Base-by-base conservation (phyloP, 805 yeast genomes). In the Candida loeiensis region DNA sequence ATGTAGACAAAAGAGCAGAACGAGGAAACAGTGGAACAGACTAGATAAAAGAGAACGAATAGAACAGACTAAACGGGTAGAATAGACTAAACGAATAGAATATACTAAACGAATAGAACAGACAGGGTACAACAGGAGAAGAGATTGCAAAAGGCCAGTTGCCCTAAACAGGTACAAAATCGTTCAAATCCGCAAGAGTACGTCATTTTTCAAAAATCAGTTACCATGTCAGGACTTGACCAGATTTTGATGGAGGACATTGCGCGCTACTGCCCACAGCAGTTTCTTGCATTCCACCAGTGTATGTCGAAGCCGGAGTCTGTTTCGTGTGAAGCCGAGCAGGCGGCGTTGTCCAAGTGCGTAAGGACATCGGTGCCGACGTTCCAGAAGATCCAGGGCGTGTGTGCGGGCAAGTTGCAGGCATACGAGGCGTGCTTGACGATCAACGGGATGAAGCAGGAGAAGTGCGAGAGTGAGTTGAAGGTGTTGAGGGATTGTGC, bases 211-310 rank as follows among this genome's bases (percentile, higher is more conserved):
- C n/a, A n/a, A n/a, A n/a, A 21, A 9, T 9, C 31, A 14, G 5
- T 18, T 15, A 30, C 17, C 2, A 37, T 34, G 41, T 15, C 30
- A 3, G 31, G 18, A 9, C 59, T 86, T 21, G 95, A 86, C 59
- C 90, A 85, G 55, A 66, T 82, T 37, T 73, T 86, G 22, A 74
- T 86, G 45, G 89, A 85, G 45, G 95, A 86, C 53, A 78, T 84
- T 42, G 89, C 95, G 11, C 73, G 77, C 40, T 66, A 72, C 53
- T 86, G 95, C 57, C 93, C 95, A 0, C 79, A 76, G 45, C 74
- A 79, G 53, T 85, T 86, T 48, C 62, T 85, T 41, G 76, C 73
- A 19, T 86, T 82, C 58, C 91, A 86, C 59, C 78, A 77, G 51
- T 86, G 95, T 55, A 74, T 86, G 59, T 61, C 78, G 25, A 69